Evolutionary conservation across 768 basidiomycete species (phyloP).

Genomic region (Lactifluus piperatus): DNA sequence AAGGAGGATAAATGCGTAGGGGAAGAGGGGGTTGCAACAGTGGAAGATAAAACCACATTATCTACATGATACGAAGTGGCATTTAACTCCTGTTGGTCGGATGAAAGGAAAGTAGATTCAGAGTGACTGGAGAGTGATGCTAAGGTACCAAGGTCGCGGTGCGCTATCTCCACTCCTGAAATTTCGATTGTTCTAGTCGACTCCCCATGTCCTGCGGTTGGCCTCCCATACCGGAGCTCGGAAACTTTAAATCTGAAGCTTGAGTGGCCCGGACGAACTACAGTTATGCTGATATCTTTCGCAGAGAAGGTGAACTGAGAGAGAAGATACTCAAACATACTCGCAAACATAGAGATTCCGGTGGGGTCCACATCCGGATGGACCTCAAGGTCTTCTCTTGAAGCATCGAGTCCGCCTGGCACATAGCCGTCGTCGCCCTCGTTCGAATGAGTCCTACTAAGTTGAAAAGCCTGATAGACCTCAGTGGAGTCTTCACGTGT

Average conservation of each 20-base stretch:
- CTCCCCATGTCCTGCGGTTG: slow-evolving; percentile 23
- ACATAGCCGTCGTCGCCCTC: slow-evolving; percentile 38
- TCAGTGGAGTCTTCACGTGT: slow-evolving; percentile 59
- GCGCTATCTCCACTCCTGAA: slow-evolving; percentile 47
- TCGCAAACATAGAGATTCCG: slow-evolving; percentile 75
- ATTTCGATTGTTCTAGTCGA: slow-evolving; percentile 45
- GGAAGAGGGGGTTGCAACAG: slow-evolving; percentile 33
- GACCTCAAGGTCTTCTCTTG: slow-evolving; percentile 34
- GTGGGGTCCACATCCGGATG: slow-evolving; percentile 49
- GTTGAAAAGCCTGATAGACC: slow-evolving; percentile 60
- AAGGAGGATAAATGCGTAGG: neutral
- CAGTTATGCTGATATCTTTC: slow-evolving; percentile 53
- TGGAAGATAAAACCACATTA: slow-evolving; percentile 37
- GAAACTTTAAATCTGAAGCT: slow-evolving; percentile 52
- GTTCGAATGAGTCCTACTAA: slow-evolving; percentile 26
- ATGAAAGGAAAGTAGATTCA: slow-evolving; percentile 19
- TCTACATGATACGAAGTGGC: neutral
- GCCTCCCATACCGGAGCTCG: slow-evolving; percentile 50
- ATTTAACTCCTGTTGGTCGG: neutral
- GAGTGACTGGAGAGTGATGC: slow-evolving; percentile 14
- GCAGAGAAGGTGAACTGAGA: slow-evolving; percentile 74
- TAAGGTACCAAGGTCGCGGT: slow-evolving; percentile 33
- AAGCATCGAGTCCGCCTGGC: slow-evolving; percentile 61
- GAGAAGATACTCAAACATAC: slow-evolving; percentile 69
- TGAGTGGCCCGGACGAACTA: slow-evolving; percentile 57